phyloP scores from a whole-genome alignment of 139 green algal species.

The Tetradesmus lagerheimii region DNA sequence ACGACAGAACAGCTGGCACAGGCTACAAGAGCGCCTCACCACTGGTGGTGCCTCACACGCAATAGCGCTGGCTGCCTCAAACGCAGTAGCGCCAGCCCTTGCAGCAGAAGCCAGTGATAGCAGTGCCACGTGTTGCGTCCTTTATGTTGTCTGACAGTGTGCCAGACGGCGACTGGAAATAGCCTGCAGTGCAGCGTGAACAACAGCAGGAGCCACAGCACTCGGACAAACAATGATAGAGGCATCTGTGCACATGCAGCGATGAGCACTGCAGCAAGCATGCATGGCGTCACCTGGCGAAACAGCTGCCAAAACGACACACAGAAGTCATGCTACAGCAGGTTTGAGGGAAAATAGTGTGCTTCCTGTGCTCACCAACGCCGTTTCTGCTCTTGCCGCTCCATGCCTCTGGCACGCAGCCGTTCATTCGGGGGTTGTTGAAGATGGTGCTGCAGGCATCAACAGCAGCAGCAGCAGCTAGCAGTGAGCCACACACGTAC shows the following conservation, averaged over 20 bases:
- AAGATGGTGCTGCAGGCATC: slow-evolving; percentile 11
- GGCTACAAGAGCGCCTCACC: too few relatives aligned
- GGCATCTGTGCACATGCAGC: neutral
- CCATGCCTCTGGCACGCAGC: slow-evolving; percentile 16
- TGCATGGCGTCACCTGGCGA: neutral
- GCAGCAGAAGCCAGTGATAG: slow-evolving; percentile 22
- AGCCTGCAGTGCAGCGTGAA: neutral
- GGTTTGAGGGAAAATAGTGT: too few relatives aligned
- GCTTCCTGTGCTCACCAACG: neutral
- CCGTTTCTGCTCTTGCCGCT: slow-evolving; percentile 1
- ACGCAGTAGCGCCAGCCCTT: slow-evolving; percentile 24
- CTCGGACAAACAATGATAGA: neutral
- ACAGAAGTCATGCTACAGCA: too few relatives aligned
- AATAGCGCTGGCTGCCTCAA: neutral
- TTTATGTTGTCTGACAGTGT: neutral
- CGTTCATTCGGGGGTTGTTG: slow-evolving; percentile 5
- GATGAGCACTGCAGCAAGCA: neutral
- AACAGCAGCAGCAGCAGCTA: neutral
- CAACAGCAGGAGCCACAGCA: neutral
- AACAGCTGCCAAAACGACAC: neutral
- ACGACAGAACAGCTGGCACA: too few relatives aligned
- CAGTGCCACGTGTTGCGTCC: neutral
- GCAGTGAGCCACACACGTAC: neutral
- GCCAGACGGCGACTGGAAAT: slow-evolving; percentile 20
- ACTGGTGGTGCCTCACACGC: too few relatives aligned